A percentile compares a stretch with the other conserved stretches of the same genome.
These are phyloP conservation scores for Trichoderma koningii DNA, from an alignment of 2,329 filamentous ascomycete genomes.

Conservation along the genomic window DNA sequence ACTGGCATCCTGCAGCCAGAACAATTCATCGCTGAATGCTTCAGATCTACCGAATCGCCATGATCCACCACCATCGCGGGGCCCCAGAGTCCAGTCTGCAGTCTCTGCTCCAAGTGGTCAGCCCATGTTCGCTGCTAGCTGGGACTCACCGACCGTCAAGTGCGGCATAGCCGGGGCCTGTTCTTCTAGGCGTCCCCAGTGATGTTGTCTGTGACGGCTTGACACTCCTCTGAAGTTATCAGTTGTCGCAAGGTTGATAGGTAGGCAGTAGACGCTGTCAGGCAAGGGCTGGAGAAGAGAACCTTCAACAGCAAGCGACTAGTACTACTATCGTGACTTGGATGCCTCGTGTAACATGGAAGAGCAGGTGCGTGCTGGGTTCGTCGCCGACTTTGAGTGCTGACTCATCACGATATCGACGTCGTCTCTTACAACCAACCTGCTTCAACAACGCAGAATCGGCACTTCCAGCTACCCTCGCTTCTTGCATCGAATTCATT, in stretches of 20 bases:
- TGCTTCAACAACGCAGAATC: neutral
- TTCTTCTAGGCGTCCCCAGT: neutral
- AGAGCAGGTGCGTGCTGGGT: neutral
- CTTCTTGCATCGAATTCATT: neutral
- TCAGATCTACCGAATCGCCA: conserved; percentile 15
- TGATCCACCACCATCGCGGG: conserved; percentile 34
- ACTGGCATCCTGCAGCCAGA: neutral
- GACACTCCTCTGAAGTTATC: too few relatives aligned
- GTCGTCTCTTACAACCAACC: neutral
- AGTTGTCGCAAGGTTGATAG: too few relatives aligned
- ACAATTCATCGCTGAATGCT: neutral
- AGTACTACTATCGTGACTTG: neutral
- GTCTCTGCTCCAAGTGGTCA: conserved; percentile 11
- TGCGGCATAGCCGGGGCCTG: conserved; percentile 12
- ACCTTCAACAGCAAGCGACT: neutral
- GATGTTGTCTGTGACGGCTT: too few relatives aligned
- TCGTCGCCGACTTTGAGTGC: neutral
- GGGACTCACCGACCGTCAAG: conserved; percentile 48
- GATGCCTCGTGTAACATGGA: neutral
- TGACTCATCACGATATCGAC: conserved; percentile 11
- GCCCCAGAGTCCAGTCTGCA: conserved; percentile 34
- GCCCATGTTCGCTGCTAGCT: conserved; percentile 15
- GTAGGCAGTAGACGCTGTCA: neutral
- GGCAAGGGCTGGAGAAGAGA: neutral
- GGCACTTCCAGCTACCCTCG: neutral